phyloP scores from a whole-genome alignment of 768 basidiomycete species.

The Xanthoconium stramineum region DNA sequence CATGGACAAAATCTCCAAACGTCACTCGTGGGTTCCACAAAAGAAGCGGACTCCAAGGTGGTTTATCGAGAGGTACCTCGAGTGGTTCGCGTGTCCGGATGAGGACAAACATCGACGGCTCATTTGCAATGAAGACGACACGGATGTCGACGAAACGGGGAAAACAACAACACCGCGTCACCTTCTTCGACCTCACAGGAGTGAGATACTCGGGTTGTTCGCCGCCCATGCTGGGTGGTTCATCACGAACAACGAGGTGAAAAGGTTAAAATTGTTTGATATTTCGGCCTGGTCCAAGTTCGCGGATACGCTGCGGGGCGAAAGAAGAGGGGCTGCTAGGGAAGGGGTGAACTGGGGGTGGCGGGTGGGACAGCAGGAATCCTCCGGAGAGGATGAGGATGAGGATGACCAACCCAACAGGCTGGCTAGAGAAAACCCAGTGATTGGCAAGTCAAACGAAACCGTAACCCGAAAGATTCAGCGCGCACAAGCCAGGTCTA shows the following conservation, averaged over 20 bases:
- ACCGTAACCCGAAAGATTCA: slow-evolving; percentile 20
- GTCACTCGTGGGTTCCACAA: slow-evolving; percentile 32
- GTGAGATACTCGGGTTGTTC: slow-evolving; percentile 50
- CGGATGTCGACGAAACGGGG: slow-evolving; percentile 30
- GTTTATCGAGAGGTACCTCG: slow-evolving; percentile 44
- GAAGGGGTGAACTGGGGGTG: slow-evolving; percentile 23
- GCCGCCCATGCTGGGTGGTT: slow-evolving; percentile 61
- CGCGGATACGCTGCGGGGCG: slow-evolving; percentile 31
- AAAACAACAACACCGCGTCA: slow-evolving; percentile 34
- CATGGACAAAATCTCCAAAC: slow-evolving; percentile 43
- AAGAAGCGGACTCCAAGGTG: slow-evolving; percentile 46
- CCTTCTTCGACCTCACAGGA: slow-evolving; percentile 45
- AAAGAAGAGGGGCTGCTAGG: slow-evolving; percentile 31
- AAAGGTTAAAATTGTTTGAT: slow-evolving; percentile 36
- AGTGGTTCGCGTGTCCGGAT: slow-evolving; percentile 22
- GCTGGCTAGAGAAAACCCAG: slow-evolving; percentile 24
- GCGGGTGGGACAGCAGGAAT: slow-evolving; percentile 15
- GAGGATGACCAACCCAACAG: not conserved
- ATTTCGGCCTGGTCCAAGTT: slow-evolving; percentile 48
- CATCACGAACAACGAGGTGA: slow-evolving; percentile 42
- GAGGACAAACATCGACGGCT: slow-evolving; percentile 32
- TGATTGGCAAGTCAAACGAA: slow-evolving; percentile 26
- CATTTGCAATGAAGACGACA: slow-evolving; percentile 33
- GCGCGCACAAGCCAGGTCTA: slow-evolving; percentile 9
- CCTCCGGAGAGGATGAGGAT: slow-evolving; percentile 7